A percentile compares a stretch with the other conserved stretches of the same genome.
Evolutionary conservation across 495 filamentous ascomycete genomes (phyloP).

Genomic region (Delitschia confertaspora): DNA sequence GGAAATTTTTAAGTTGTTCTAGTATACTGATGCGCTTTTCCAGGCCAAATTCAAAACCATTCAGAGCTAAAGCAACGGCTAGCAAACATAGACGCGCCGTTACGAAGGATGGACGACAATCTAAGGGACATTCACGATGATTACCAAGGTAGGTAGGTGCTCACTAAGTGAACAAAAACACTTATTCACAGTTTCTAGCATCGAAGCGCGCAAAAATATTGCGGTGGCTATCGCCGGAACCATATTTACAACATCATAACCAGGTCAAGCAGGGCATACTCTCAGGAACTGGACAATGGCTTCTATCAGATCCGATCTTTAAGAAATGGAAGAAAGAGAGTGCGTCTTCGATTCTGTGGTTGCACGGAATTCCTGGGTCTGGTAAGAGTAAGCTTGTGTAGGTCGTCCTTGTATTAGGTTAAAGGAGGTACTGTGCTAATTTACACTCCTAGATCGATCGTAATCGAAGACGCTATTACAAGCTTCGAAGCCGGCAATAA

Average conservation of each 20-base stretch:
- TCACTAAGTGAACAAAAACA: background rate
- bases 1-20: background rate
- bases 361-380: slow-evolving; percentile 32
- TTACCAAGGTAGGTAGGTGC: slow-evolving; percentile 16
- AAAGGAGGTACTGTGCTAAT: slow-evolving; percentile 1
- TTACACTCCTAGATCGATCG: slow-evolving; percentile 15
- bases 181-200: slow-evolving; percentile 1
- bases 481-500: slow-evolving; percentile 7
- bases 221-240: slow-evolving; percentile 20
- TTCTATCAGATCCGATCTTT: slow-evolving; percentile 23
- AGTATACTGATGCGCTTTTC: background rate
- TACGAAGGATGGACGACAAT: slow-evolving; percentile 19
- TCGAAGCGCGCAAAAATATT: slow-evolving; percentile 14
- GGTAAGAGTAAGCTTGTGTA: slow-evolving; percentile 32
- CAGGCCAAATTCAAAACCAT: slow-evolving; percentile 2
- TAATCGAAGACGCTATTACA: slow-evolving; percentile 19
- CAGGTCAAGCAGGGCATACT: slow-evolving; percentile 16
- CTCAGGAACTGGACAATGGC: slow-evolving; percentile 25
- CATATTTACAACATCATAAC: slow-evolving; percentile 25
- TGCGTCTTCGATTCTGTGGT: slow-evolving; percentile 30
- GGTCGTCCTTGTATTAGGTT: background rate
- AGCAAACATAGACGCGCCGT: slow-evolving; percentile 10
- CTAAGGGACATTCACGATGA: slow-evolving; percentile 22
- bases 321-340: slow-evolving; percentile 28
- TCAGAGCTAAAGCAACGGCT: slow-evolving; percentile 7